phyloP scores from a whole-genome alignment of 352 stramenopile species.

The Phytophthora constricta region DNA sequence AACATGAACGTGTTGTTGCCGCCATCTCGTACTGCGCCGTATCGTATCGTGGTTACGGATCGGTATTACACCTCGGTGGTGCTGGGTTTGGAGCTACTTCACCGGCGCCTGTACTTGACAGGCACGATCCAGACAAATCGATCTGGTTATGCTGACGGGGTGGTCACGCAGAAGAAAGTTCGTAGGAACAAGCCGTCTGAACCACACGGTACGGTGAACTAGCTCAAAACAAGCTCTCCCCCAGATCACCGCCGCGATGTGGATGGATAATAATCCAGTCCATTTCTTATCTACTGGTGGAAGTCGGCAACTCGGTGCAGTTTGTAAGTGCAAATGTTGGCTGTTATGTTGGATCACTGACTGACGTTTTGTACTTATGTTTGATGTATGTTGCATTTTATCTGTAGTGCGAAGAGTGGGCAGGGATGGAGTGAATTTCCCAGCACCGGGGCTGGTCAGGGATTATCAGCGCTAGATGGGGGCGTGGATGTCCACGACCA shows the following conservation, averaged over 20 bases:
- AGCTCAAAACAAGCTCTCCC: background rate
- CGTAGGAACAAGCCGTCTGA: background rate
- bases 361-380: background rate
- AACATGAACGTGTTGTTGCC: too few species aligned
- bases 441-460: background rate
- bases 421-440: background rate
- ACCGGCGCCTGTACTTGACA: background rate
- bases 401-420: background rate
- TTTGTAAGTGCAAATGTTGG: constrained; percentile 1
- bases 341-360: background rate
- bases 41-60: too few species aligned
- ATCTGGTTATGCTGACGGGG: background rate
- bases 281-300: background rate
- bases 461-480: constrained; percentile 29
- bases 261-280: background rate
- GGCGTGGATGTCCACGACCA: constrained; percentile 29
- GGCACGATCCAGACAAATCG: background rate
- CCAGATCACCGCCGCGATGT: background rate
- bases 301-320: background rate
- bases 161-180: background rate
- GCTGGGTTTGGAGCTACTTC: background rate
- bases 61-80: background rate
- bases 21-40: too few species aligned
- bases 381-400: background rate
- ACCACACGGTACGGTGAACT: background rate